phyloP scores from a whole-genome alignment of 768 basidiomycete genomes.

The Phanerochaete carnosa region DNA sequence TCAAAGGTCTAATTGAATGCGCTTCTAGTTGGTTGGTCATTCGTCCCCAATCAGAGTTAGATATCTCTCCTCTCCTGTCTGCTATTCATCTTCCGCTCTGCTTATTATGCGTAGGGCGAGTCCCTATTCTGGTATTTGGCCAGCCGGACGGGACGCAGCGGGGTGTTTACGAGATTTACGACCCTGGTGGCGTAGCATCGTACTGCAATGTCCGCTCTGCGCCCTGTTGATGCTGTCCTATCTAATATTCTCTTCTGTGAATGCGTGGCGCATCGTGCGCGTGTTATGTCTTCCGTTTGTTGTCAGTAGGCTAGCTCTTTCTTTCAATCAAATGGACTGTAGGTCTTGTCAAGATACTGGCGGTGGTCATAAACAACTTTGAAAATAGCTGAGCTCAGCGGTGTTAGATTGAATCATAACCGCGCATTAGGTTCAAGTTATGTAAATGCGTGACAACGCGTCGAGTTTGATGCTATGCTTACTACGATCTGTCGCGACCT shows the following conservation, averaged over 20 bases:
- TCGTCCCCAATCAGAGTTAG: background rate
- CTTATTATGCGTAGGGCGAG: conserved; percentile 9
- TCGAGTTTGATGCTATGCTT: background rate
- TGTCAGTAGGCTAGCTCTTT: conserved; percentile 6
- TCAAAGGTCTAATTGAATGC: conserved; percentile 5
- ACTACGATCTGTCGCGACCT: background rate
- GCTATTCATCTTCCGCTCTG: conserved; percentile 13
- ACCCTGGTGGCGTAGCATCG: conserved; percentile 41
- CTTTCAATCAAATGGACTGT: conserved; percentile 8
- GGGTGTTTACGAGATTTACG: conserved; percentile 34
- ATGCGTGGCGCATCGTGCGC: background rate
- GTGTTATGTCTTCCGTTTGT: background rate
- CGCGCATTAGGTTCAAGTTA: too few relatives aligned
- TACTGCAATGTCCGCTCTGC: conserved; percentile 22
- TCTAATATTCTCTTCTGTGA: background rate
- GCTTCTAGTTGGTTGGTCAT: conserved; percentile 11
- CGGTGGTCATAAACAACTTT: too few relatives aligned
- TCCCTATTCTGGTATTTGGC: conserved; percentile 7
- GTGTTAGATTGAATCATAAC: too few relatives aligned
- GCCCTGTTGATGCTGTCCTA: conserved; percentile 19
- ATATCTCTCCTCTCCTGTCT: background rate
- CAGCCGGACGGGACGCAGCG: conserved; percentile 17
- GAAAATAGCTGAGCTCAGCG: too few relatives aligned
- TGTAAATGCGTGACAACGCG: too few relatives aligned
- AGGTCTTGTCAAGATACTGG: conserved; percentile 1